Base-by-base conservation (phyloP, 2,329 filamentous ascomycete genomes). In the Aspergillus pseudoterreus region DNA sequence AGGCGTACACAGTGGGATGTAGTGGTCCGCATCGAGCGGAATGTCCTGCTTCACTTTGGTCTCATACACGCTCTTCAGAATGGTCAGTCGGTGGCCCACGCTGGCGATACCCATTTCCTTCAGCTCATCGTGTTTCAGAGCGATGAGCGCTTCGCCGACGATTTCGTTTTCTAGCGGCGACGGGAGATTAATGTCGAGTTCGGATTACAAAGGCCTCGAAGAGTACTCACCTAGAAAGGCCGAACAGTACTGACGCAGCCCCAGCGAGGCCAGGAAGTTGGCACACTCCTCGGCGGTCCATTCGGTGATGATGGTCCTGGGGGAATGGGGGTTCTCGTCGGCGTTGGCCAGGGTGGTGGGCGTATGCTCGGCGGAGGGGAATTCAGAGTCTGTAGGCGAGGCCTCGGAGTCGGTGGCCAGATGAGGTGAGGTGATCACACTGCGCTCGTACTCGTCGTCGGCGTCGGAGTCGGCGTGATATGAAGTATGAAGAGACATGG, bases 41-140 rank as follows among this genome's bases (percentile, higher is more conserved):
- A 97, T 83, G 63, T 95, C 91, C 66, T 96, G 92, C 58, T 90
- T 90, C 70, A 92, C 87, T 76, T 99, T 99, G 66, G 94, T 86
- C 66, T 97, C 92, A 74, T 96, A 97, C 49, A 97, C 91, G 63
- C 86, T 92, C 75, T 96, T 97, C 52, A 99, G 80, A 52, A 99
- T 95, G 19, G 91, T 95, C 63, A 99, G 79, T 54, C 94, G 86
- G 75, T 99, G 94, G 38, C 94, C 94, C 44, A 96, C 90, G 73
- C 92, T 97, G 57, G 80, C 78, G 58, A 99, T 88, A 44, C 92
- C 92, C 85, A 97, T 92, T 67, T 95, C 90, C 73, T 95, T 96
- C 63, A 99, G 78, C 68, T 97, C 92, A 51, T 95, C 89, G 68
- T 97, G 94, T 57, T 88, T 87, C 57, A 99, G 76, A 38, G 90